Conservation (phyloP, 108 stramenopile genomes). For the Skeletonema grethae region DNA sequence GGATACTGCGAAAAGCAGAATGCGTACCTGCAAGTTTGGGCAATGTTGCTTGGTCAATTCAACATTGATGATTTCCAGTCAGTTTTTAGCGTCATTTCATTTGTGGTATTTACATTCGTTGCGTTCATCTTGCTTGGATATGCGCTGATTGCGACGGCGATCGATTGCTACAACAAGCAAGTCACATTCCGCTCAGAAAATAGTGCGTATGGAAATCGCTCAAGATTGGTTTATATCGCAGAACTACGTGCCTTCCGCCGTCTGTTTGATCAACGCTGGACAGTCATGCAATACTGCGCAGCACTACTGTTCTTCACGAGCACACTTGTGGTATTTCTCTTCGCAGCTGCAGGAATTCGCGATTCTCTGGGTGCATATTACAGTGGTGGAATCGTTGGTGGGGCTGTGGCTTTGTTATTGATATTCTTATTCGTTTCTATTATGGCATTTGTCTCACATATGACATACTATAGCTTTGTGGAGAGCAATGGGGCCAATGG, state of each 20-base stretch:
- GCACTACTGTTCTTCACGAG: slow-evolving; percentile 50
- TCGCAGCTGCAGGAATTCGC: slow-evolving; percentile 43
- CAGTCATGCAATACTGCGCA: slow-evolving; percentile 55
- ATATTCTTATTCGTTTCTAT: slow-evolving; percentile 51
- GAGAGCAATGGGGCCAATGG: slow-evolving; percentile 46
- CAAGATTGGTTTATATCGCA: slow-evolving; percentile 50
- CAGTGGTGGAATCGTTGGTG: slow-evolving; percentile 47
- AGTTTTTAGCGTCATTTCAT: slow-evolving; percentile 44
- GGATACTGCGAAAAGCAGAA: slow-evolving; percentile 48
- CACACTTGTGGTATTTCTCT: slow-evolving; percentile 49
- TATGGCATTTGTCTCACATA: slow-evolving; percentile 55
- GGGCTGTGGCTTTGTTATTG: slow-evolving; percentile 42
- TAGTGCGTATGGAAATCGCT: slow-evolving; percentile 50
- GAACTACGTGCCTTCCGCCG: slow-evolving; percentile 53
- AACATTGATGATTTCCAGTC: slow-evolving; percentile 38
- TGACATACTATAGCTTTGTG: slow-evolving; percentile 54
- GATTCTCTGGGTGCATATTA: slow-evolving; percentile 46
- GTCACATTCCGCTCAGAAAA: slow-evolving; percentile 53
- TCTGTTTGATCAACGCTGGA: slow-evolving; percentile 52
- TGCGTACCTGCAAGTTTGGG: slow-evolving; percentile 52
- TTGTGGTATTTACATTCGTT: slow-evolving; percentile 46
- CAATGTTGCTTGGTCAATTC: slow-evolving; percentile 51
- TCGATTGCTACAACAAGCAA: slow-evolving; percentile 49
- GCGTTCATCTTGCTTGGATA: slow-evolving; percentile 42
- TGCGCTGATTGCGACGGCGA: slow-evolving; percentile 47